Percentiles rank a stretch among this genome's conserved stretches.
These are phyloP conservation scores for Hibiscus tridactylites DNA, from an alignment of 345 rosid genomes.

Conservation along the genomic window DNA sequence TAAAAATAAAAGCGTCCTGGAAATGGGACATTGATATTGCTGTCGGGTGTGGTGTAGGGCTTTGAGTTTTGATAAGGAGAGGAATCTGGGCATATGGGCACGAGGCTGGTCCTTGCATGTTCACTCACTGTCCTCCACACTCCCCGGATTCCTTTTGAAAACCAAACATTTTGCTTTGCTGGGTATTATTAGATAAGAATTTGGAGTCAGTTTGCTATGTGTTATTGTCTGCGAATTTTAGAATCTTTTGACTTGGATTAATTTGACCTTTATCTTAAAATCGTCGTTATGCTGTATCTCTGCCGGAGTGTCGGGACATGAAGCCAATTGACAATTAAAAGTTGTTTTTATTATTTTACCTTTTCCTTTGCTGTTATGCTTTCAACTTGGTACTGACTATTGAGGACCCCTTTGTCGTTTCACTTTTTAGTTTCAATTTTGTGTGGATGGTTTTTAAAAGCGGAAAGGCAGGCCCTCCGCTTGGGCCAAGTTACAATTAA, in stretches of 20 bases:
- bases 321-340: no score
- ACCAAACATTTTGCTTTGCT: neutral
- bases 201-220: no score
- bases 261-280: no score
- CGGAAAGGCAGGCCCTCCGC: neutral
- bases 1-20: no score
- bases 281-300: constrained; percentile 6
- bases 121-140: no score
- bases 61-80: constrained; percentile 15
- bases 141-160: constrained; percentile 10
- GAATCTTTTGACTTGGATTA: no score
- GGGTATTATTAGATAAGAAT: no score
- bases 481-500: constrained; percentile 6
- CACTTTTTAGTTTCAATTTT: neutral
- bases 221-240: no score
- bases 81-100: constrained; percentile 23
- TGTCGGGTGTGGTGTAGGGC: constrained; percentile 23
- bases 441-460: constrained; percentile 15
- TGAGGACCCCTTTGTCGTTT: constrained; percentile 2
- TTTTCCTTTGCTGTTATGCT: no score
- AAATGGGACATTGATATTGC: constrained; percentile 3
- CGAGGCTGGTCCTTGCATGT: constrained; percentile 8
- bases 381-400: neutral
- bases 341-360: no score
- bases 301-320: constrained; percentile 19